These are phyloP conservation scores for Polygonum maritimum DNA, from an alignment of 148 eudicot genomes.

Conservation along the genomic window DNA sequence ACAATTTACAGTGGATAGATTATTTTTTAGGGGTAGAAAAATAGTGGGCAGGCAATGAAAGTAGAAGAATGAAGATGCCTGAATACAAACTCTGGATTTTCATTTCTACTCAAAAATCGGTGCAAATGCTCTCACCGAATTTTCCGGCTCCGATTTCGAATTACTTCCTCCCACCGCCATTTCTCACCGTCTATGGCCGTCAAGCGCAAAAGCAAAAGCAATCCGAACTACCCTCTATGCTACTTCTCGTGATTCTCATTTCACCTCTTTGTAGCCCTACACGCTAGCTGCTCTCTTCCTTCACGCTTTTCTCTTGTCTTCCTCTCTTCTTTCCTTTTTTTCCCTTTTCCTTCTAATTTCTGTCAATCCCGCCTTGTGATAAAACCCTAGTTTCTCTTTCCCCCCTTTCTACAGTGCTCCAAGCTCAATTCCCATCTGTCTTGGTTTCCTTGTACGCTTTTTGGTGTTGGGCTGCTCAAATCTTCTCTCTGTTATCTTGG, in stretches of 20 bases:
- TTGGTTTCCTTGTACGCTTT: neutral
- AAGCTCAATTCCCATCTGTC: neutral
- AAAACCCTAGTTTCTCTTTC: neutral
- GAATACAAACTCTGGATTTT: neutral
- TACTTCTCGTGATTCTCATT: slow-evolving; percentile 22
- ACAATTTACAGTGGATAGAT: neutral
- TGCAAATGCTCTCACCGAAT: neutral
- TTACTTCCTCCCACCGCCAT: neutral
- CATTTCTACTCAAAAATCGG: neutral
- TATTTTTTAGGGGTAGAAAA: too few species aligned
- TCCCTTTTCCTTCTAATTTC: neutral
- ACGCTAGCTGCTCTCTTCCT: neutral
- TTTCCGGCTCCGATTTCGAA: neutral
- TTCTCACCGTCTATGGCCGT: neutral
- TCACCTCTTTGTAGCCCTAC: neutral
- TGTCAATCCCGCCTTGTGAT: neutral
- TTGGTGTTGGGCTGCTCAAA: neutral
- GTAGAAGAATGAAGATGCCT: too few species aligned
- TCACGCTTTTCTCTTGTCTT: neutral
- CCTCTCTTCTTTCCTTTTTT: neutral
- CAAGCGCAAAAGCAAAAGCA: neutral
- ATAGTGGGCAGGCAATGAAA: too few species aligned
- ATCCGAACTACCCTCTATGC: slow-evolving; percentile 10
- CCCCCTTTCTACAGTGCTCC: neutral
- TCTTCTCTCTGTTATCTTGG: neutral